A percentile compares a stretch with the other conserved stretches of the same genome.
Conservation (phyloP, 495 filamentous ascomycete species). For the Xylaria telfairii region DNA sequence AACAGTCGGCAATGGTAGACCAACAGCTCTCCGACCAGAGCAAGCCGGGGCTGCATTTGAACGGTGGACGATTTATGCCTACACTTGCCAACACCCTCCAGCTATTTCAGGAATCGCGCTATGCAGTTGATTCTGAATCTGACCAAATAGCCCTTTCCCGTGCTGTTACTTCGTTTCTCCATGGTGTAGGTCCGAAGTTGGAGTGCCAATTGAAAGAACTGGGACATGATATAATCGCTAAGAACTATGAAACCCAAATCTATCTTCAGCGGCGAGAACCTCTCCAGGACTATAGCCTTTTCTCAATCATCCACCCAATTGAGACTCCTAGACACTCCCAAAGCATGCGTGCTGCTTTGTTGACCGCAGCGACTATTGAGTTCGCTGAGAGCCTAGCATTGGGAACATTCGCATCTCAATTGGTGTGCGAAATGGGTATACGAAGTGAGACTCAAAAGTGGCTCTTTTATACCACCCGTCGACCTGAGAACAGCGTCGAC, state of each 20-base stretch:
- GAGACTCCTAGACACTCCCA: neutral
- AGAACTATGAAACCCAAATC: neutral
- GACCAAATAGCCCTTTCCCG: neutral
- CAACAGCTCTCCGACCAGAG: too few species aligned
- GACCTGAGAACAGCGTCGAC: neutral
- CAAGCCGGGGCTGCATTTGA: too few species aligned
- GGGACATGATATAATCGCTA: neutral
- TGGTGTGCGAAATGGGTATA: neutral
- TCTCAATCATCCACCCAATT: neutral
- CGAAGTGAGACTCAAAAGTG: neutral
- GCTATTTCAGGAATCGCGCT: conserved; percentile 4
- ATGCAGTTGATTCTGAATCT: neutral
- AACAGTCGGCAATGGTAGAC: too few species aligned
- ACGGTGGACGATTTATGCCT: too few species aligned
- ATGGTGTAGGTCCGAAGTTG: neutral
- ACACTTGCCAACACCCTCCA: neutral
- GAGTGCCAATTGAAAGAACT: neutral
- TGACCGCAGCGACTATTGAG: neutral
- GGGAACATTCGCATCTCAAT: neutral
- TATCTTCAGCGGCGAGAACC: neutral
- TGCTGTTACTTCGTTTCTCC: neutral
- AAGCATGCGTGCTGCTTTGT: neutral
- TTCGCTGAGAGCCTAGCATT: neutral
- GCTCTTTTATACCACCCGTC: conserved; percentile 1
- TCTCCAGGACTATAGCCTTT: neutral